These are phyloP conservation scores for Vaccinium myrtillus DNA, from an alignment of 148 eudicot species.

Conservation along the genomic window DNA sequence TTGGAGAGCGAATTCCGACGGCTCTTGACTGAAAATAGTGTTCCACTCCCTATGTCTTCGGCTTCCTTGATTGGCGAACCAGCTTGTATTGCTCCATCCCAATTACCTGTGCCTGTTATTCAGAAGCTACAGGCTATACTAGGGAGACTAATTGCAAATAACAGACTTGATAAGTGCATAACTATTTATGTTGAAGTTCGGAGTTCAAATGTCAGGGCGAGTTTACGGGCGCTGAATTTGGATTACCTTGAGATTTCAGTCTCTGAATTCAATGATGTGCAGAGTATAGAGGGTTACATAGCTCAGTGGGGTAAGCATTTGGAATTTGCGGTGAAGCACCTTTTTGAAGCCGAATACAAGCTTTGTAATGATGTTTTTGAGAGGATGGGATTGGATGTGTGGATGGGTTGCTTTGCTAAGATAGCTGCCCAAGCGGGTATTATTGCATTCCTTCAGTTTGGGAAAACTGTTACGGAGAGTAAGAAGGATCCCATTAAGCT, in stretches of 20 bases:
- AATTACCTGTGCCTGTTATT: constrained; percentile 24
- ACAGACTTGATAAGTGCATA: constrained; percentile 26
- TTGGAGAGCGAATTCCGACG: constrained; percentile 28
- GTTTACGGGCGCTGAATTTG: constrained; percentile 25
- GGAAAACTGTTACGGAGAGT: constrained; percentile 30
- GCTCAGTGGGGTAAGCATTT: constrained; percentile 29
- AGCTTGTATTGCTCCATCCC: constrained; percentile 31
- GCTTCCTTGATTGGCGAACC: constrained; percentile 10
- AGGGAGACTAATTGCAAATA: constrained; percentile 24
- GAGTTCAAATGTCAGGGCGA: constrained; percentile 25
- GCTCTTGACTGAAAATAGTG: constrained; percentile 25
- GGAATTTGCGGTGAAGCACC: constrained; percentile 32
- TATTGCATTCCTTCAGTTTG: constrained; percentile 29
- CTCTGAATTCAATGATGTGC: constrained; percentile 29
- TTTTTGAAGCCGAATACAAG: constrained; percentile 30
- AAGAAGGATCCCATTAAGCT: constrained; percentile 31
- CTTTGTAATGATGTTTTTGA: constrained; percentile 31
- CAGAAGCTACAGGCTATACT: constrained; percentile 28
- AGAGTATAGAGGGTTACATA: constrained; percentile 30
- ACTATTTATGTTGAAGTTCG: constrained; percentile 30
- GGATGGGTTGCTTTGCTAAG: constrained; percentile 27
- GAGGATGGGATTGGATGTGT: constrained; percentile 25
- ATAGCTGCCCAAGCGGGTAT: constrained; percentile 32
- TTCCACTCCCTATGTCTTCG: constrained; percentile 27
- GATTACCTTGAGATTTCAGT: constrained; percentile 31